Evolutionary conservation across 176 grass and related monocot genomes (phyloP).

Genomic region (Rhynchospora pubera): DNA sequence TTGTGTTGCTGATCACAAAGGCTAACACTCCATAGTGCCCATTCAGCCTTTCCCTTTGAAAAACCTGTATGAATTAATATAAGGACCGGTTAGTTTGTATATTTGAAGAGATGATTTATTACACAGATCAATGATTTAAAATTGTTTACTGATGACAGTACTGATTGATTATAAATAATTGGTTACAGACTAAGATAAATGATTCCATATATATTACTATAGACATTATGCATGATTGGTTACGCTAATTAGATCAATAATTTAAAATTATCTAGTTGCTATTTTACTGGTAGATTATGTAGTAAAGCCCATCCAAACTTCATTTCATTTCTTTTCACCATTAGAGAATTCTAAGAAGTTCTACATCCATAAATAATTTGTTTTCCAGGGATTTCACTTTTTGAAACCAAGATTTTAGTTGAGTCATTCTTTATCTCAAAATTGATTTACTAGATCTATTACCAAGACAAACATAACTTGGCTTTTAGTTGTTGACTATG

Average conservation of each 20-base stretch:
- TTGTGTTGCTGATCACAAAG: conserved; percentile 87
- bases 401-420: neutral
- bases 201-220: neutral
- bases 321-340: neutral
- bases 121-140: neutral
- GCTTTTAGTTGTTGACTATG: neutral
- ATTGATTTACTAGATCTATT: neutral
- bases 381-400: neutral
- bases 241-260: neutral
- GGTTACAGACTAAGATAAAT: neutral
- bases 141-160: neutral
- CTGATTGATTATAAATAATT: neutral
- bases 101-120: neutral
- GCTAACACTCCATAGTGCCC: conserved; percentile 84
- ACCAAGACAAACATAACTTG: neutral
- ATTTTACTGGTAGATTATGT: neutral
- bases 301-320: neutral
- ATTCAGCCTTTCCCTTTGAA: conserved; percentile 89
- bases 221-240: neutral
- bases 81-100: neutral
- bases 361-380: neutral
- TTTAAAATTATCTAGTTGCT: neutral
- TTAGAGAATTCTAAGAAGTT: neutral
- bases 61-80: conserved; percentile 50
- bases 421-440: neutral